These are phyloP conservation scores for Emmonsiellopsis sp. DNA, from an alignment of 2,329 filamentous ascomycete species.

Conservation along the genomic window DNA sequence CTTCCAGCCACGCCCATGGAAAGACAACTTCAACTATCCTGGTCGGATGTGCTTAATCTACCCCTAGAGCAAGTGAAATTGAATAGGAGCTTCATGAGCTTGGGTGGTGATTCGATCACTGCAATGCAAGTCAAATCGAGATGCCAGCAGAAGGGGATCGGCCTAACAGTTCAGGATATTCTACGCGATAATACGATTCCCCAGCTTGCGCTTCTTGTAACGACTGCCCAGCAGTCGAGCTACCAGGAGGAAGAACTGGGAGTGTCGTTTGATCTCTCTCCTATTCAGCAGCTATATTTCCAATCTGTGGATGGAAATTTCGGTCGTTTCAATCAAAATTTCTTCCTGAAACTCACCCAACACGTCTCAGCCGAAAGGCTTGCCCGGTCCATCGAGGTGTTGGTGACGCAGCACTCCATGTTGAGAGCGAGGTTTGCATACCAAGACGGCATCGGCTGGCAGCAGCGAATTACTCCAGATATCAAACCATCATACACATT, in stretches of 20 bases:
- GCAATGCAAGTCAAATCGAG: constrained; percentile 8
- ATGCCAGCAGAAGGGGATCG: constrained; percentile 4
- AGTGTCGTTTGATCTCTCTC: constrained; percentile 14
- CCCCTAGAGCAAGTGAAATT: background rate
- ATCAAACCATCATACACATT: constrained; percentile 21
- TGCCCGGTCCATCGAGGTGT: constrained; percentile 19
- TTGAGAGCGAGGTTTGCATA: constrained; percentile 24
- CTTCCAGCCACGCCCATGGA: background rate
- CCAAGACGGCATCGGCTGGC: constrained; percentile 11
- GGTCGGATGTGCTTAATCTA: background rate
- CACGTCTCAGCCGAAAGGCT: constrained; percentile 17
- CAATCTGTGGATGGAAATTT: constrained; percentile 21
- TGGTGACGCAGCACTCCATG: constrained; percentile 29
- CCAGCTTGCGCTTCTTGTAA: background rate
- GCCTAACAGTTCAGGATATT: constrained; percentile 4
- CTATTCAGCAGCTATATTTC: constrained; percentile 16
- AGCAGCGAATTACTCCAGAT: constrained; percentile 22
- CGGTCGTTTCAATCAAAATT: constrained; percentile 31
- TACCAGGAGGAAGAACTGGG: constrained; percentile 10
- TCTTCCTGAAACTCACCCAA: constrained; percentile 23
- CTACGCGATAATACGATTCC: constrained; percentile 4
- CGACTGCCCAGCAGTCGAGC: background rate
- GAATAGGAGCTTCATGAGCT: constrained; percentile 5
- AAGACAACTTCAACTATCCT: background rate
- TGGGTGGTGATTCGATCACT: constrained; percentile 9